phyloP scores from a whole-genome alignment of 352 stramenopile genomes.

The Phytophthora capsici region DNA sequence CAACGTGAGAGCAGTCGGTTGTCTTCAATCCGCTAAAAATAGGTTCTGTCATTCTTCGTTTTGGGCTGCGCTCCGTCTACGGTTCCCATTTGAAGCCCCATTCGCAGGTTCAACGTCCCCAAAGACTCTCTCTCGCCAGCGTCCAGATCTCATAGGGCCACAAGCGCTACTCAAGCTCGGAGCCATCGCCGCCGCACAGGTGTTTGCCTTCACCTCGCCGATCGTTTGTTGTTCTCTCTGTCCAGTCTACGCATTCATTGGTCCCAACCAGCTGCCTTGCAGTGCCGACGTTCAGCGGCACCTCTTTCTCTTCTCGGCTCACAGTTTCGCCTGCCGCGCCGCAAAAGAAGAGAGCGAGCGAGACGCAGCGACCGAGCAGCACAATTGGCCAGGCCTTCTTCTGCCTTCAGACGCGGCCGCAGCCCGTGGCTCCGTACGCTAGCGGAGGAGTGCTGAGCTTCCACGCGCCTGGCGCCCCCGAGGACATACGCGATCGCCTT shows the following conservation, averaged over 20 bases:
- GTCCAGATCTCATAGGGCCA: neutral
- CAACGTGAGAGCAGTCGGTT: too few relatives aligned
- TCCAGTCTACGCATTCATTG: conserved; percentile 32
- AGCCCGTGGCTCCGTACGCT: conserved; percentile 40
- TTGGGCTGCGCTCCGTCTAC: conserved; percentile 7
- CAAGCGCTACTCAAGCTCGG: neutral
- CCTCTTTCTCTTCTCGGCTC: conserved; percentile 2
- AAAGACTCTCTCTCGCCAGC: conserved; percentile 1
- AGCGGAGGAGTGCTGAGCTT: conserved; percentile 30
- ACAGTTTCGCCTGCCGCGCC: conserved; percentile 33
- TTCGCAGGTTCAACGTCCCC: conserved; percentile 14
- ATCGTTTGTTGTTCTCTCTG: conserved; percentile 22
- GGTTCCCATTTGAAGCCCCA: conserved; percentile 16
- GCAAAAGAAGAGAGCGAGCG: conserved; percentile 32
- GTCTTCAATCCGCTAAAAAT: neutral
- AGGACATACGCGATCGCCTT: conserved; percentile 30
- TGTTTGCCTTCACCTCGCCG: conserved; percentile 4
- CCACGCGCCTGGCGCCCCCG: conserved; percentile 15
- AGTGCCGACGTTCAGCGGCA: conserved; percentile 5
- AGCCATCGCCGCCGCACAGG: neutral
- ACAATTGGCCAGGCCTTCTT: conserved; percentile 66
- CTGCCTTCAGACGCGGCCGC: conserved; percentile 53
- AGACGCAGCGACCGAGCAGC: conserved; percentile 32
- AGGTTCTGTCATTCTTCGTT: neutral
- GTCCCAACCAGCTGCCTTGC: conserved; percentile 26